Percentiles rank a stretch among this genome's conserved stretches.
Conservation (phyloP, 228 moss, liverwort and hornwort genomes). For the Sphagnum magellanicum region DNA sequence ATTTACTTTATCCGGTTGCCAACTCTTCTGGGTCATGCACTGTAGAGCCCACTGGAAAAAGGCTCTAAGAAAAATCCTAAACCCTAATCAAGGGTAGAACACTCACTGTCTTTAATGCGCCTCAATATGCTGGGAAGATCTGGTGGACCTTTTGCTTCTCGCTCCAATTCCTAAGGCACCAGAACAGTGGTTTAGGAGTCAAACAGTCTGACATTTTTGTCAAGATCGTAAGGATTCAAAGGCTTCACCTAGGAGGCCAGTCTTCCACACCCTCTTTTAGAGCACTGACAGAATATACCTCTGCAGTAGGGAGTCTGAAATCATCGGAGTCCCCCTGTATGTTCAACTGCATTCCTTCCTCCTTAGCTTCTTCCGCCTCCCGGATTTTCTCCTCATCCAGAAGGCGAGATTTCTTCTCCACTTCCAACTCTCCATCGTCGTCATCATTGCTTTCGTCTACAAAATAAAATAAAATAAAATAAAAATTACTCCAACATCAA, state of each 20-base stretch:
- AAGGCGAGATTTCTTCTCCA: slow-evolving; percentile 81
- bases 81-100: no score
- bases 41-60: no score
- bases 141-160: slow-evolving; percentile 69
- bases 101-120: slow-evolving; percentile 83
- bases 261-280: no score
- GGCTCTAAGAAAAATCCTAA: no score
- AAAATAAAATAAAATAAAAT: not conserved
- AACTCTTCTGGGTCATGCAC: no score
- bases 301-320: slow-evolving; percentile 53
- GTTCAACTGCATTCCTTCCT: slow-evolving; percentile 72
- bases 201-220: not conserved
- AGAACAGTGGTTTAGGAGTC: not conserved
- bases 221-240: no score
- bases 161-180: slow-evolving; percentile 50
- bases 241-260: no score
- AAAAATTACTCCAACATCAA: not conserved
- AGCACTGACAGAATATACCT: slow-evolving; percentile 26
- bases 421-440: slow-evolving; percentile 74
- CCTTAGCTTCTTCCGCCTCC: slow-evolving; percentile 72
- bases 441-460: slow-evolving; percentile 18
- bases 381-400: slow-evolving; percentile 58
- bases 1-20: no score
- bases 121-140: slow-evolving; percentile 72
- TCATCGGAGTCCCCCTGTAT: slow-evolving; percentile 49